These are phyloP conservation scores for Entomophthora muscae DNA, from an alignment of 371 early-diverging fungal genomes.

Conservation along the genomic window DNA sequence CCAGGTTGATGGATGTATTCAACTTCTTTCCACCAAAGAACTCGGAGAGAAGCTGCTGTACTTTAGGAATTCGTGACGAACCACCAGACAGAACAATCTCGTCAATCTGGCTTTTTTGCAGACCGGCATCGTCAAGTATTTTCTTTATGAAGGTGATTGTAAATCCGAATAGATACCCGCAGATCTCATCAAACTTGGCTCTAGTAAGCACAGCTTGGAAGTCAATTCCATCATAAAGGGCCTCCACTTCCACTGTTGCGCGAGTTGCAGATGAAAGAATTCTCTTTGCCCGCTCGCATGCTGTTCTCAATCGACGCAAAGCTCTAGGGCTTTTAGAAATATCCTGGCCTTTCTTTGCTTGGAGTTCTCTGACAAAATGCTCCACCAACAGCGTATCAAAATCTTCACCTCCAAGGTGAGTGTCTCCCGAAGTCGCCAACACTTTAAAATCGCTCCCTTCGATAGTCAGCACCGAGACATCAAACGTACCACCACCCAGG, in stretches of 20 bases:
- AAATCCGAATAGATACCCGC: constrained; percentile 74
- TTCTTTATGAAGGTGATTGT: too few species aligned
- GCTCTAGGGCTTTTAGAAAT: constrained; percentile 50
- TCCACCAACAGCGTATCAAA: constrained; percentile 82
- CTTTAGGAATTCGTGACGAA: too few species aligned
- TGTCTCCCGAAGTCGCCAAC: constrained; percentile 76
- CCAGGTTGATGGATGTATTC: too few species aligned
- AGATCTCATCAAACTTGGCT: constrained; percentile 87
- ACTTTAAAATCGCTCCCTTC: constrained; percentile 79
- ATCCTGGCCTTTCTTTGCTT: constrained; percentile 52
- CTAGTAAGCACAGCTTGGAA: constrained; percentile 90
- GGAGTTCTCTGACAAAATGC: constrained; percentile 52
- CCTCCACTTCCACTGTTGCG: too few species aligned
- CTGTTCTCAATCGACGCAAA: constrained; percentile 73
- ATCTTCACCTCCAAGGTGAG: constrained; percentile 94
- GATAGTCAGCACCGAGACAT: constrained; percentile 77
- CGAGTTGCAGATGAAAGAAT: constrained; percentile 70
- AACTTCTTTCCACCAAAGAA: too few species aligned
- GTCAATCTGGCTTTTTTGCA: too few species aligned
- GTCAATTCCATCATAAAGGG: constrained; percentile 84
- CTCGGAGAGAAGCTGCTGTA: too few species aligned
- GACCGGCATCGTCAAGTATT: too few species aligned
- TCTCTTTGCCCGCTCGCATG: constrained; percentile 80
- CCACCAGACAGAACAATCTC: too few species aligned
- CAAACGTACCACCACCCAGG: constrained; percentile 93